Percentiles rank a stretch among this genome's conserved stretches.
These are phyloP conservation scores for Pyronema omphalodes DNA, from an alignment of 495 filamentous ascomycete genomes.

Conservation along the genomic window DNA sequence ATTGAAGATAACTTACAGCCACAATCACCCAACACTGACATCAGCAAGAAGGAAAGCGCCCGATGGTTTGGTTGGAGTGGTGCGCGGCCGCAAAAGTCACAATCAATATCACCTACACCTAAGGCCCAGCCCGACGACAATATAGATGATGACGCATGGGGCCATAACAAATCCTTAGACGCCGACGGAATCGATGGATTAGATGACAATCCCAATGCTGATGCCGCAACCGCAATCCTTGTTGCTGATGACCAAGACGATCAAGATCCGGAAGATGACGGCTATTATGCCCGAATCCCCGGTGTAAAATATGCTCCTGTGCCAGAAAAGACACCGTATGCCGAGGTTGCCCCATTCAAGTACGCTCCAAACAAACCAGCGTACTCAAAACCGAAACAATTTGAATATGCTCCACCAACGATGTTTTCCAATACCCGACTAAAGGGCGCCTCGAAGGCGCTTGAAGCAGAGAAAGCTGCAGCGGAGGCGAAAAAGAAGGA, in stretches of 20 bases:
- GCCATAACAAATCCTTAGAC: background rate
- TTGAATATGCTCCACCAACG: conserved; percentile 11
- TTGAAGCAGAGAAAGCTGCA: background rate
- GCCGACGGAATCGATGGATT: background rate
- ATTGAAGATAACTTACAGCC: background rate
- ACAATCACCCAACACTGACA: background rate
- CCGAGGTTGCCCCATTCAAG: background rate
- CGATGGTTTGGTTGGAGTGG: background rate
- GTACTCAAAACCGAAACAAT: conserved; percentile 14
- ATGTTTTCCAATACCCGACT: background rate
- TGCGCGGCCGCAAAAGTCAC: background rate
- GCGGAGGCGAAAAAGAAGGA: background rate
- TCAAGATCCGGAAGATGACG: background rate
- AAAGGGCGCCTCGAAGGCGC: background rate
- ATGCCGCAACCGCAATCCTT: background rate
- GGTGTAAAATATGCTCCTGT: conserved; percentile 15
- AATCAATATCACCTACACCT: background rate
- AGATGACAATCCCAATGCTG: conserved; percentile 2
- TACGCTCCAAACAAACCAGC: conserved; percentile 4
- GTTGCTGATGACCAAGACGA: background rate
- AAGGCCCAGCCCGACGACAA: background rate
- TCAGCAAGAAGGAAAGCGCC: background rate
- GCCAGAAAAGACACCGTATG: conserved; percentile 6
- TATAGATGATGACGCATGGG: background rate
- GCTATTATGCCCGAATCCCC: conserved; percentile 13